phyloP scores from a whole-genome alignment of 2,329 filamentous ascomycete genomes.

The Geosmithia morbida region DNA sequence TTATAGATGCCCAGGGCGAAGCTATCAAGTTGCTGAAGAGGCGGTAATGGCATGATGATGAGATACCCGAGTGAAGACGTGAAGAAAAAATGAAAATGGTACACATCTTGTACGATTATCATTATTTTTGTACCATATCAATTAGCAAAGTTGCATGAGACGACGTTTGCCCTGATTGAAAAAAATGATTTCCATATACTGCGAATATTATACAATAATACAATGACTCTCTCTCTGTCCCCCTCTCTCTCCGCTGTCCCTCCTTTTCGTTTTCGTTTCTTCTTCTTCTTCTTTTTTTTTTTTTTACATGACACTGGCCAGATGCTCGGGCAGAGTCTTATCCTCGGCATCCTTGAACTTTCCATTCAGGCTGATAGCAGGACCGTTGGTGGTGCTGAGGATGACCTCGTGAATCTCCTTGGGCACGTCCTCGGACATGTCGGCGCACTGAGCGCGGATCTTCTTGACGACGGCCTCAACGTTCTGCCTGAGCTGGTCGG shows the following conservation, averaged over 20 bases:
- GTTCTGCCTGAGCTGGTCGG: conserved; percentile 74
- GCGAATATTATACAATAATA: conserved; percentile 24
- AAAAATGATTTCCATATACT: conserved; percentile 6
- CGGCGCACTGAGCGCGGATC: conserved; percentile 63
- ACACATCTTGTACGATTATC: not conserved
- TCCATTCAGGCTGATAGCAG: conserved; percentile 77
- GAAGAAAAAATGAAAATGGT: no score
- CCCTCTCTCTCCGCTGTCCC: no score
- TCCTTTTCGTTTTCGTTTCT: no score
- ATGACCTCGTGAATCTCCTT: conserved; percentile 47
- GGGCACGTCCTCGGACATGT: conserved; percentile 43
- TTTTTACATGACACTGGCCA: conserved; percentile 39
- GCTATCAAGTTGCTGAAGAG: conserved; percentile 32
- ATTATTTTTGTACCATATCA: no score
- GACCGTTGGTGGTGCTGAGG: conserved; percentile 73
- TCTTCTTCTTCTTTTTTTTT: no score
- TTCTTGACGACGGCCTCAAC: conserved; percentile 62
- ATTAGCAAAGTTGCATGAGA: not conserved
- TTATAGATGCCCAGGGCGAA: conserved; percentile 35
- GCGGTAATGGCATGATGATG: conserved; percentile 10
- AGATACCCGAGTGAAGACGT: not conserved
- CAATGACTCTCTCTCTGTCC: conserved; percentile 4
- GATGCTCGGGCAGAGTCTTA: conserved; percentile 33
- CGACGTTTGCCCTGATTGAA: not conserved
- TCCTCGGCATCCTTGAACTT: conserved; percentile 53